Conservation (phyloP, 106 monocot genomes). For the Ottelia alismoides region DNA sequence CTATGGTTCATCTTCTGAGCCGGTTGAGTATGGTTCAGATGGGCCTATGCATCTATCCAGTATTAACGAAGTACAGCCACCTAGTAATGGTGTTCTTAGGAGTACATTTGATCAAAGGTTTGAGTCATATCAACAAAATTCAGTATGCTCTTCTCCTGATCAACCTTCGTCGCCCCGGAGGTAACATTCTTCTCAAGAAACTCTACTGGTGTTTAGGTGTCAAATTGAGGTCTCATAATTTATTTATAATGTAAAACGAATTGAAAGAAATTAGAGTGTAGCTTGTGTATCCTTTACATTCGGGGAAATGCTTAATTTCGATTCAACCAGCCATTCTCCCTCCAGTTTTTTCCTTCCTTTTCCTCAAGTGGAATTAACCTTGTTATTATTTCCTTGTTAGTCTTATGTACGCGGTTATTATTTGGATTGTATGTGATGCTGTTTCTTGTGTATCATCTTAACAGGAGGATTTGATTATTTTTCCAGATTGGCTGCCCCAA, state of each 20-base stretch:
- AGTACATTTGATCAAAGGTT: slow-evolving; percentile 26
- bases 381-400: no score
- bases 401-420: no score
- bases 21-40: slow-evolving; percentile 45
- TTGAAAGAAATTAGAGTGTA: no score
- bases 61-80: slow-evolving; percentile 15
- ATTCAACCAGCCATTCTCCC: no score
- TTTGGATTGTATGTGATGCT: background rate
- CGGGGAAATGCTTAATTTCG: no score
- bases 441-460: background rate
- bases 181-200: no score
- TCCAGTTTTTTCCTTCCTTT: no score
- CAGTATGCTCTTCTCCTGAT: slow-evolving; percentile 30
- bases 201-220: no score
- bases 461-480: slow-evolving; percentile 1
- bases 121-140: slow-evolving; percentile 14
- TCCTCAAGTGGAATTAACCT: no score
- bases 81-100: slow-evolving; percentile 11
- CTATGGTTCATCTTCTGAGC: slow-evolving; percentile 24
- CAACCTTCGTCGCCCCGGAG: slow-evolving; percentile 44
- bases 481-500: background rate
- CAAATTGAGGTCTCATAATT: no score
- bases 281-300: no score
- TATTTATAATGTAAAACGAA: no score
- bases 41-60: slow-evolving; percentile 20